These are phyloP conservation scores for Clathrus columnatus DNA, from an alignment of 768 basidiomycete species.

Conservation along the genomic window DNA sequence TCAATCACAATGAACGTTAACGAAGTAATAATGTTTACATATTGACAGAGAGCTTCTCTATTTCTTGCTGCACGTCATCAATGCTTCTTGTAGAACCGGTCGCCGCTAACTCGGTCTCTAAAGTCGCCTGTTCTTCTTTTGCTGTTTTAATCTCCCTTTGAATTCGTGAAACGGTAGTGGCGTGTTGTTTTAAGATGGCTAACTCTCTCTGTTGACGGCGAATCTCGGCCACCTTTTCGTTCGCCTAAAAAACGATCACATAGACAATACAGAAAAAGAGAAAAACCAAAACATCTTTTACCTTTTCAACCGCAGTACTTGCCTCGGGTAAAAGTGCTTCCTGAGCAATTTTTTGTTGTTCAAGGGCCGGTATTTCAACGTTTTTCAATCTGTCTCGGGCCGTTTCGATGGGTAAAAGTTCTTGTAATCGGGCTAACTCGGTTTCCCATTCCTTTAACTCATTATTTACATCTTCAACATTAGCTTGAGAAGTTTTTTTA, in stretches of 20 bases:
- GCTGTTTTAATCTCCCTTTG: slow-evolving; percentile 52
- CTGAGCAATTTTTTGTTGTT: slow-evolving; percentile 49
- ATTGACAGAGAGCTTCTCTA: slow-evolving; percentile 51
- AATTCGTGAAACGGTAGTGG: slow-evolving; percentile 47
- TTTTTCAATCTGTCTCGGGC: slow-evolving; percentile 44
- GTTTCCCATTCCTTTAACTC: slow-evolving; percentile 54
- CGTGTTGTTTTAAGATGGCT: slow-evolving; percentile 49
- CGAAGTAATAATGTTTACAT: slow-evolving; percentile 41
- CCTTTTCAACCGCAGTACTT: slow-evolving; percentile 52
- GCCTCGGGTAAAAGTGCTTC: slow-evolving; percentile 48
- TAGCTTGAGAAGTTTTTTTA: slow-evolving; percentile 43
- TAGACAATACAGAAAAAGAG: slow-evolving; percentile 3
- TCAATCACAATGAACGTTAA: background rate
- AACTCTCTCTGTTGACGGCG: slow-evolving; percentile 58
- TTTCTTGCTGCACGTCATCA: slow-evolving; percentile 76
- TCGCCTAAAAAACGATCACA: slow-evolving; percentile 31
- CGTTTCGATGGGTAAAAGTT: slow-evolving; percentile 47
- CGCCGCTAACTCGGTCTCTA: slow-evolving; percentile 61
- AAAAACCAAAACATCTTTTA: slow-evolving; percentile 21
- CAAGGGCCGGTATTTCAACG: slow-evolving; percentile 58
- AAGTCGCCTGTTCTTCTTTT: slow-evolving; percentile 46
- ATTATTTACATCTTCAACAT: slow-evolving; percentile 31
- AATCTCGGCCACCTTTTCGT: slow-evolving; percentile 40
- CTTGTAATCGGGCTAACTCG: slow-evolving; percentile 49
- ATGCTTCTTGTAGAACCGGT: slow-evolving; percentile 75